Percentiles rank a stretch among this genome's conserved stretches.
phyloP scores from a whole-genome alignment of 2,329 filamentous ascomycete species.

The Aspergillus pseudoviridinutans region DNA sequence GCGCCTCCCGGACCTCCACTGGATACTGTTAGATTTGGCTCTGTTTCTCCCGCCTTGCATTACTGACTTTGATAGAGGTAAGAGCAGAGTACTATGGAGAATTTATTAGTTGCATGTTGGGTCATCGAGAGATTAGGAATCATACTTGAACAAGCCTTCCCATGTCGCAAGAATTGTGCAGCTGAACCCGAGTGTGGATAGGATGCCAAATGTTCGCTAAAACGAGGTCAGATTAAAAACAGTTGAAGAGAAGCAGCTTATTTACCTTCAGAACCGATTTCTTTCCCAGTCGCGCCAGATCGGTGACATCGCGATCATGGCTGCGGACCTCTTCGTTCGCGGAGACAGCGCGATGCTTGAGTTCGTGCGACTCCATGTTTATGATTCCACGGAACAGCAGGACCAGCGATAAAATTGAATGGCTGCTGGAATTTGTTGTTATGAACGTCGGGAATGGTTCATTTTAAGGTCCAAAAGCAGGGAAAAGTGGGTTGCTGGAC shows the following conservation, averaged over 20 bases:
- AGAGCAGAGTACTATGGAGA: constrained; percentile 12
- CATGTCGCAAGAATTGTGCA: constrained; percentile 39
- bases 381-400: neutral
- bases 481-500: neutral
- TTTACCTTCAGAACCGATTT: constrained; percentile 16
- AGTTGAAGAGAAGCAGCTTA: neutral
- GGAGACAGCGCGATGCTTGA: constrained; percentile 1
- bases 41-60: neutral
- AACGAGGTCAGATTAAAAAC: neutral
- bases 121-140: neutral
- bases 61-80: constrained; percentile 19
- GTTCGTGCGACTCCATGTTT: constrained; percentile 5
- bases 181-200: constrained; percentile 40
- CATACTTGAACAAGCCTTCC: constrained; percentile 38
- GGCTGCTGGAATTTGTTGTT: too few species aligned
- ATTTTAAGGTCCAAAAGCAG: neutral
- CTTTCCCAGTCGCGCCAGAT: constrained; percentile 17
- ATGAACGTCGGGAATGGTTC: neutral
- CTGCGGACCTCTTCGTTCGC: neutral
- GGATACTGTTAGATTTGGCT: neutral
- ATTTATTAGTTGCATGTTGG: neutral
- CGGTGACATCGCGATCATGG: constrained; percentile 8
- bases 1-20: constrained; percentile 33
- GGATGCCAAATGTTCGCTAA: constrained; percentile 39
- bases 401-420: neutral